phyloP scores from a whole-genome alignment of 257 asterid genomes.

The Thymus quinquecostatus region DNA sequence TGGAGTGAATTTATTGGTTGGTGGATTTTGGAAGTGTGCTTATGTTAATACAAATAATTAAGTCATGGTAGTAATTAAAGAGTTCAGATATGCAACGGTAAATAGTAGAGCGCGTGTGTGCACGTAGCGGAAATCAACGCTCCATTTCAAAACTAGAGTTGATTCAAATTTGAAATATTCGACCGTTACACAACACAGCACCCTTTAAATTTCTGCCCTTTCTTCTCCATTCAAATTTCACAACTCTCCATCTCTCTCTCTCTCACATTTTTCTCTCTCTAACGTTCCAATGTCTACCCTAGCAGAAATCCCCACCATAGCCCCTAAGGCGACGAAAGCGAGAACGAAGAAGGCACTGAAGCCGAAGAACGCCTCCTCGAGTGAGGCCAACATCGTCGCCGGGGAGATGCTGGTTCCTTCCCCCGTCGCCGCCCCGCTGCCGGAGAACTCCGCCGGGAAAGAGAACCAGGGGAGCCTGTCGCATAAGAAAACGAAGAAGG shows the following conservation, averaged over 20 bases:
- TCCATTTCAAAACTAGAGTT: neutral
- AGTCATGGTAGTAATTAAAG: no score
- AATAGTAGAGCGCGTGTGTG: neutral
- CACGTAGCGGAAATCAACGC: neutral
- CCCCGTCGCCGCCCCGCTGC: slow-evolving; percentile 30
- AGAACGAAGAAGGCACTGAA: slow-evolving; percentile 58
- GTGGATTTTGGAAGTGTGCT: no score
- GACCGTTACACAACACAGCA: slow-evolving; percentile 35
- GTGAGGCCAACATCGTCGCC: slow-evolving; percentile 66
- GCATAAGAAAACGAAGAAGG: slow-evolving; percentile 59
- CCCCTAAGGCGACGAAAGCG: slow-evolving; percentile 53
- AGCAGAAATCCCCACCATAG: slow-evolving; percentile 41
- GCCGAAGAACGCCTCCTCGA: slow-evolving; percentile 48
- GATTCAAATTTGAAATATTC: slow-evolving; percentile 37
- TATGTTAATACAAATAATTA: no score
- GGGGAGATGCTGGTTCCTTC: slow-evolving; percentile 45
- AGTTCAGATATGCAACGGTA: slow-evolving; percentile 32
- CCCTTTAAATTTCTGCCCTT: neutral
- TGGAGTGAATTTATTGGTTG: no score
- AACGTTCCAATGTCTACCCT: slow-evolving; percentile 49
- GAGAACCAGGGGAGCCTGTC: slow-evolving; percentile 66
- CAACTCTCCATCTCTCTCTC: neutral
- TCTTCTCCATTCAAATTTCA: neutral
- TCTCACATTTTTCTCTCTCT: neutral
- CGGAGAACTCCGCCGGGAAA: slow-evolving; percentile 45